Evolutionary conservation across 176 grass and related monocot species (phyloP).

Genomic region (Juncus inflexus): DNA sequence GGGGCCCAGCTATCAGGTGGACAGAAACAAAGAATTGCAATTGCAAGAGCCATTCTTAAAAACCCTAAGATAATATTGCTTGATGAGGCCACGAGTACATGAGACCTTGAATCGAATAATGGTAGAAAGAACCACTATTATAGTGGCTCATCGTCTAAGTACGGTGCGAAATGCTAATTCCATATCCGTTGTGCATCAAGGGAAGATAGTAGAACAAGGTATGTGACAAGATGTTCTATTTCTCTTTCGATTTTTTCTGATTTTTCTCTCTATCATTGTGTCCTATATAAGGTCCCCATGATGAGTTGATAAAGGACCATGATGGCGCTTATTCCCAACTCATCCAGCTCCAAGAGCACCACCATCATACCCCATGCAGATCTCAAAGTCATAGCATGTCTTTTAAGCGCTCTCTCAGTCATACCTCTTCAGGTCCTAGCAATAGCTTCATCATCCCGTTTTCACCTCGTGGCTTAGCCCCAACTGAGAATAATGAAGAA

Average conservation of each 20-base stretch:
- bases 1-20: slow-evolving; percentile 86
- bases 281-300: slow-evolving; percentile 40
- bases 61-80: slow-evolving; percentile 75
- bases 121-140: slow-evolving; percentile 60
- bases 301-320: slow-evolving; percentile 56
- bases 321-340: slow-evolving; percentile 72
- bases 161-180: slow-evolving; percentile 70
- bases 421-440: slow-evolving; percentile 39
- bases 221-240: slow-evolving; percentile 5
- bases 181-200: slow-evolving; percentile 60
- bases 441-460: slow-evolving; percentile 45
- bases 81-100: slow-evolving; percentile 94
- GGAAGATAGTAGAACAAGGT: slow-evolving; percentile 86
- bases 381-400: slow-evolving; percentile 61
- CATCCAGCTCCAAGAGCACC: slow-evolving; percentile 50
- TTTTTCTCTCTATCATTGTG: background rate
- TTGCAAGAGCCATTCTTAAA: slow-evolving; percentile 86
- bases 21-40: slow-evolving; percentile 87
- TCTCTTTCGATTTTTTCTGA: slow-evolving; percentile 12
- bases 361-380: slow-evolving; percentile 27
- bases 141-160: slow-evolving; percentile 77
- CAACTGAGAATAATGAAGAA: slow-evolving; percentile 1
- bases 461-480: slow-evolving; percentile 21
- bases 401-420: slow-evolving; percentile 50
- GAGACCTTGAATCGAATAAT: slow-evolving; percentile 71